A percentile compares a stretch with the other conserved stretches of the same genome.
Conservation (phyloP, 768 basidiomycete genomes). For the Mycena metata region DNA sequence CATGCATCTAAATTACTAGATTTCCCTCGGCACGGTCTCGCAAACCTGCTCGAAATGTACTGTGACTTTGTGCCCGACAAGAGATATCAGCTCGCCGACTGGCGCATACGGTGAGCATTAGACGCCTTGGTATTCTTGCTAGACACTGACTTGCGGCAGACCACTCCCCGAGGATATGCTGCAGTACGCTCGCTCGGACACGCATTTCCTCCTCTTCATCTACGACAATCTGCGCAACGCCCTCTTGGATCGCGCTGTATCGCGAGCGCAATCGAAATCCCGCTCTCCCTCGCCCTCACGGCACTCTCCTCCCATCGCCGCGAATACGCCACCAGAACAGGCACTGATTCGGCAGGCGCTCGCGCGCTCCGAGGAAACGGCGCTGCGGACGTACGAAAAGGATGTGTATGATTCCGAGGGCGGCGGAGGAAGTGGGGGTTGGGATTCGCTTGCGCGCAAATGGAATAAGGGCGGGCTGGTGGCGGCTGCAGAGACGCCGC, state of each 20-base stretch:
- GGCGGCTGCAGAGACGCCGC: conserved; percentile 50
- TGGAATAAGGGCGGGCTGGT: conserved; percentile 80
- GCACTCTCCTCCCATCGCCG: conserved; percentile 32
- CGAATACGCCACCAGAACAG: conserved; percentile 44
- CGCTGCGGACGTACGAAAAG: conserved; percentile 76
- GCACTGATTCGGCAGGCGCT: conserved; percentile 73
- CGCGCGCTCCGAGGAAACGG: conserved; percentile 80
- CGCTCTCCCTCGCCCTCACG: conserved; percentile 50
- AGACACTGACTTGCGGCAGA: conserved; percentile 45
- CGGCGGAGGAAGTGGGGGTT: conserved; percentile 79
- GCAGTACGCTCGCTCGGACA: conserved; percentile 94
- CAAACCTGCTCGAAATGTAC: conserved; percentile 87
- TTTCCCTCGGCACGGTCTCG: conserved; percentile 87
- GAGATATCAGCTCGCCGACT: conserved; percentile 96
- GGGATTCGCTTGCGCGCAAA: conserved; percentile 82
- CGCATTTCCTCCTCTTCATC: conserved; percentile 93
- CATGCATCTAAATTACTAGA: conserved; percentile 93
- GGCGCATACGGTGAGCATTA: conserved; percentile 84
- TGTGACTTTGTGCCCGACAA: conserved; percentile 95
- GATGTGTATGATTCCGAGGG: conserved; percentile 77
- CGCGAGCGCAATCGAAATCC: conserved; percentile 55
- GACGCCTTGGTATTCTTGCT: background rate
- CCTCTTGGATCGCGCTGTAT: conserved; percentile 78
- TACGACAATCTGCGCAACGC: conserved; percentile 93
- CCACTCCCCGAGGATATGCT: conserved; percentile 93